A percentile compares a stretch with the other conserved stretches of the same genome.
Conservation (phyloP, 1,139 yeast genomes). For the Suhomyces taliae region DNA sequence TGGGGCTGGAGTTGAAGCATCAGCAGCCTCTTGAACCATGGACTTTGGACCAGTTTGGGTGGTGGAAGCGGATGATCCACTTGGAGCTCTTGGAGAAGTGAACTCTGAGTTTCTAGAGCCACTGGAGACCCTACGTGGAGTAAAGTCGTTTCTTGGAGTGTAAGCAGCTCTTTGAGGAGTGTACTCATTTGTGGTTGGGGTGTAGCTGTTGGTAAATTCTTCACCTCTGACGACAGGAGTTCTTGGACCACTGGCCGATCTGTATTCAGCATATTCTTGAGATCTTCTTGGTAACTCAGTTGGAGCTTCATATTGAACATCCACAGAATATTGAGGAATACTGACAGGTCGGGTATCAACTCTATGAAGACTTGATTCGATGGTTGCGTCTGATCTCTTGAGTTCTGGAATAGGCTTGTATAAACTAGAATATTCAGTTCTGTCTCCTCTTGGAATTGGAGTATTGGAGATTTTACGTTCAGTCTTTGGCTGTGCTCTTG, state of each 20-base stretch:
- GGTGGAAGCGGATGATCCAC: not conserved
- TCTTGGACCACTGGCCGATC: not conserved
- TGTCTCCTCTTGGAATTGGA: constrained; percentile 23
- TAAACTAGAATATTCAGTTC: constrained; percentile 14
- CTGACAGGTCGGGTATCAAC: constrained; percentile 6
- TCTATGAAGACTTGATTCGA: constrained; percentile 1
- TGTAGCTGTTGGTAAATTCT: not conserved
- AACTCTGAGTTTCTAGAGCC: not conserved
- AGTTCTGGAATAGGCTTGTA: constrained; percentile 20
- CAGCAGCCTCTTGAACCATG: not conserved
- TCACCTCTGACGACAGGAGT: not conserved
- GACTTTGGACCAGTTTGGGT: not conserved
- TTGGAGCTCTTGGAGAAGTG: not conserved
- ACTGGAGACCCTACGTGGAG: not conserved
- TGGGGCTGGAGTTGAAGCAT: not conserved
- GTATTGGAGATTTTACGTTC: constrained; percentile 18
- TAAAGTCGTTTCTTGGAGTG: not conserved
- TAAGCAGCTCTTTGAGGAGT: too few species aligned
- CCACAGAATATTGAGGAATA: constrained; percentile 8
- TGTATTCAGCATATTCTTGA: not conserved
- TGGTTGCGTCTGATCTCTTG: constrained; percentile 6
- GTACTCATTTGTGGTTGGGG: not conserved
- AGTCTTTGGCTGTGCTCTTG: constrained; percentile 1
- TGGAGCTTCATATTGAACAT: constrained; percentile 8
- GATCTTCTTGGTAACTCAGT: constrained; percentile 1